Base-by-base conservation (phyloP, 2,329 filamentous ascomycete species). In the Colletotrichum australisinense region DNA sequence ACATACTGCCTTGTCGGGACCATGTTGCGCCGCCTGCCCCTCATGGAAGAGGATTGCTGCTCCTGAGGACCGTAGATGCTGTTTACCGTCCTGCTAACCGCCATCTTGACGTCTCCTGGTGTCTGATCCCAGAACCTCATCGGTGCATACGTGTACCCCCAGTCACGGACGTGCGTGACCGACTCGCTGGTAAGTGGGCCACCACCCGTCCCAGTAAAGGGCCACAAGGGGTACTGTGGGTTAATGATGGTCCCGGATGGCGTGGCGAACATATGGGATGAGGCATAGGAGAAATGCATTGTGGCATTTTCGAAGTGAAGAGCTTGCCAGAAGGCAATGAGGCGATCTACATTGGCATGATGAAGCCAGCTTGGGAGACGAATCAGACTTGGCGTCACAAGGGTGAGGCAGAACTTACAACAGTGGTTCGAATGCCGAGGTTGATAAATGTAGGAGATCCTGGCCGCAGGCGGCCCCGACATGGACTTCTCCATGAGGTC, bases 261-360 rank as follows among this genome's bases (percentile, higher is more conserved):
- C 9, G 85, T 86, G 57, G 80, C 84, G 76, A 81, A 90, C 22
- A 83, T 81, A 46, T 80, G 78, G 32, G 80, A 79, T 5, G 82
- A 77, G 38, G 58, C 26, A 75, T 85, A 86, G 6, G 82, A 79
- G 59, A 74, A 75, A 38, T 69, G 76, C 76, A 86, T 84, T 35
- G 83, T 78, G 66, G 77, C 74, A 72, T 81, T 75, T 58, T 77
- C 73, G 26, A 84, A 84, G 70, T 86, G 78, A 46, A 88, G 83
- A 32, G 82, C 83, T 77, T 88, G 83, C 84, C 84, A 89, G 76
- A 88, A 85, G n/a, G 89, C 86, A 81, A 91, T 92, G 49, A 93
- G 84, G 53, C 91, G 88, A 77, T 93, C 91, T 67, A 93, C 86
- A 76, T 93, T 90, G 77, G 86, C 81, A 81, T 88, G 87, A 73